Evolutionary conservation across 345 rosid genomes (phyloP).

Genomic region (Cochlearia excelsa): DNA sequence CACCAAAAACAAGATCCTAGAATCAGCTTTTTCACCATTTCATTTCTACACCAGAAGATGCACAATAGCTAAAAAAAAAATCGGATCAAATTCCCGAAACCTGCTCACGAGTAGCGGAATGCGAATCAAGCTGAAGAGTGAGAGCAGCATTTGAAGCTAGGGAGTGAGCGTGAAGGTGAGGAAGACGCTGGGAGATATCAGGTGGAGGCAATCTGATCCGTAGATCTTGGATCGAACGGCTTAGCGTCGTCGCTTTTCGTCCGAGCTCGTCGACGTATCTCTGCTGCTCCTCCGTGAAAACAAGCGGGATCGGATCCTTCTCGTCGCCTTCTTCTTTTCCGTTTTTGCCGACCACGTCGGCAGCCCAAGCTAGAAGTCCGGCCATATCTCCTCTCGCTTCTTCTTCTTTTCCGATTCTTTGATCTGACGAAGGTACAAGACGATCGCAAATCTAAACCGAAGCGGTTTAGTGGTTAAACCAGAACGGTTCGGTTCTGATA

Average conservation of each 20-base stretch:
- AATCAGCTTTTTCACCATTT: too few relatives aligned
- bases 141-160: constrained; percentile 89
- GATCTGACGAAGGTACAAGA: background rate
- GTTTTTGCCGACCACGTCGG: constrained; percentile 81
- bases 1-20: constrained; percentile 5
- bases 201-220: constrained; percentile 81
- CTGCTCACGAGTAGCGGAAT: constrained; percentile 91
- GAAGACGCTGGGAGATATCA: constrained; percentile 85
- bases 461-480: constrained; percentile 20
- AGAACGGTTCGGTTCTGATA: background rate
- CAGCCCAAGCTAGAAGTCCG: constrained; percentile 91
- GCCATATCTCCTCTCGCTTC: constrained; percentile 47
- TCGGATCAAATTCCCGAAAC: constrained; percentile 24
- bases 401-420: background rate
- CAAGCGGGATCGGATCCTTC: constrained; percentile 43
- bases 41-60: too few relatives aligned
- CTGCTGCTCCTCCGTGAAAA: constrained; percentile 63
- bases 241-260: constrained; percentile 62
- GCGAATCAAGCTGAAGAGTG: constrained; percentile 87
- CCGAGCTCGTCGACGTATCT: constrained; percentile 66
- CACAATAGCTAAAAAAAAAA: too few relatives aligned
- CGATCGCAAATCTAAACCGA: constrained; percentile 27
- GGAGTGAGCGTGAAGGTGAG: constrained; percentile 88
- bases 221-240: constrained; percentile 81
- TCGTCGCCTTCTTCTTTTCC: constrained; percentile 43